Evolutionary conservation across 139 green algal genomes (phyloP).

Genomic region (Chlorella sp.): DNA sequence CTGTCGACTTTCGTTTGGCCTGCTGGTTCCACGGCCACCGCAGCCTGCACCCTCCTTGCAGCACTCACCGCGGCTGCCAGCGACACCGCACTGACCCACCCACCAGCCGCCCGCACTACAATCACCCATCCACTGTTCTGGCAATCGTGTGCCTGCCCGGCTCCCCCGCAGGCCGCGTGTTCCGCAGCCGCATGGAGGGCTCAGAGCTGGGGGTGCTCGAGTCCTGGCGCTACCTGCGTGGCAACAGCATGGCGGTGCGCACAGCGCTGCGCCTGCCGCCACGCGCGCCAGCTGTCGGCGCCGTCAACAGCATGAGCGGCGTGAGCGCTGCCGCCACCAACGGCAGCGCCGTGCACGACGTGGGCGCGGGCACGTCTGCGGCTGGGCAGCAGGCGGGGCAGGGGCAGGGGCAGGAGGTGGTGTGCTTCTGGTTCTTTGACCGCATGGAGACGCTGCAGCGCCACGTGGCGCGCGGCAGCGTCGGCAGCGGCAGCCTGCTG

Average conservation of each 20-base stretch:
- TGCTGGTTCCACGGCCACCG: too few species aligned
- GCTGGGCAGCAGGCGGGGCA: not conserved
- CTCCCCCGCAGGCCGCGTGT: conserved; percentile 27
- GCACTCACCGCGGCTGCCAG: not conserved
- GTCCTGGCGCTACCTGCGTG: conserved; percentile 36
- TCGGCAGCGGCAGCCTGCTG: conserved; percentile 17
- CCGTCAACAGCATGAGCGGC: not conserved
- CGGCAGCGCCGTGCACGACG: not conserved
- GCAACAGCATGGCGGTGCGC: conserved; percentile 44
- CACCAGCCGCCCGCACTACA: not conserved
- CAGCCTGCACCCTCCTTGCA: too few species aligned
- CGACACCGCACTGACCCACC: not conserved
- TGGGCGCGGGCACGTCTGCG: not conserved
- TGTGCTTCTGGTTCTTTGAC: conserved; percentile 49
- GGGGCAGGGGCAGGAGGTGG: not conserved
- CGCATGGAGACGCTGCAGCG: conserved; percentile 38
- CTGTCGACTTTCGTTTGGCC: too few species aligned
- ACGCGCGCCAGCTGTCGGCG: not conserved
- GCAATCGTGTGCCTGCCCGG: too few species aligned
- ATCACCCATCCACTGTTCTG: too few species aligned
- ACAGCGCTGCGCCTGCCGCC: conserved; percentile 20
- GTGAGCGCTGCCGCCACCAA: not conserved
- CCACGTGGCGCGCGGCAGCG: conserved; percentile 9
- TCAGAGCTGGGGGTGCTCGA: conserved; percentile 38
- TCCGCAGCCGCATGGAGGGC: conserved; percentile 38